Conservation (phyloP, 2,329 filamentous ascomycete genomes). For the Exophiala xenobiotica region DNA sequence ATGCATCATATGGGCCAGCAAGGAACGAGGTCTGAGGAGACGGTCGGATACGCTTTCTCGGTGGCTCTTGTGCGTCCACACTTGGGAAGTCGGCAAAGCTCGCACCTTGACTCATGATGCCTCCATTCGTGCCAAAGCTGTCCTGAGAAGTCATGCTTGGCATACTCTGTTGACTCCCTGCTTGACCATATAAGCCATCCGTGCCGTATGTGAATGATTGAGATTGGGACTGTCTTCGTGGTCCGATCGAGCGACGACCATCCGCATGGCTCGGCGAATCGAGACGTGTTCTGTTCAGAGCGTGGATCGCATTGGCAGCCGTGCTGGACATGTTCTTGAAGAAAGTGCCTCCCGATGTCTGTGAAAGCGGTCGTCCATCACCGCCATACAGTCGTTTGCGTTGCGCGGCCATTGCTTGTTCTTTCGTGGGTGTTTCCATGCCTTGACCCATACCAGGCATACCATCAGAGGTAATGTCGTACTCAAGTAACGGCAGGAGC, state of each 20-base stretch:
- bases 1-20: conserved; percentile 36
- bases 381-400: conserved; percentile 88
- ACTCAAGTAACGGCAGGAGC: conserved; percentile 49
- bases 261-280: conserved; percentile 76
- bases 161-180: conserved; percentile 76
- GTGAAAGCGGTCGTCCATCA: conserved; percentile 66
- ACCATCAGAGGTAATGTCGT: conserved; percentile 50
- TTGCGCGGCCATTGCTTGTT: conserved; percentile 96
- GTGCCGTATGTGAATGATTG: conserved; percentile 63
- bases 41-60: conserved; percentile 31
- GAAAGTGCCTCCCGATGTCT: conserved; percentile 74
- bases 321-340: conserved; percentile 96
- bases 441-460: conserved; percentile 67
- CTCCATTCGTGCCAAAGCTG: conserved; percentile 58
- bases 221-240: conserved; percentile 65
- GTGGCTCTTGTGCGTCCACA: conserved; percentile 30
- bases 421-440: conserved; percentile 94
- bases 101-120: conserved; percentile 59
- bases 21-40: conserved; percentile 42
- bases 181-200: conserved; percentile 62
- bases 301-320: conserved; percentile 87
- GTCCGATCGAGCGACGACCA: conserved; percentile 65
- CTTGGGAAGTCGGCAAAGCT: conserved; percentile 30
- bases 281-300: conserved; percentile 93
- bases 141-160: conserved; percentile 71